Base-by-base conservation (phyloP, 164 flowering plant genomes). In the Vitis rotundifolia region DNA sequence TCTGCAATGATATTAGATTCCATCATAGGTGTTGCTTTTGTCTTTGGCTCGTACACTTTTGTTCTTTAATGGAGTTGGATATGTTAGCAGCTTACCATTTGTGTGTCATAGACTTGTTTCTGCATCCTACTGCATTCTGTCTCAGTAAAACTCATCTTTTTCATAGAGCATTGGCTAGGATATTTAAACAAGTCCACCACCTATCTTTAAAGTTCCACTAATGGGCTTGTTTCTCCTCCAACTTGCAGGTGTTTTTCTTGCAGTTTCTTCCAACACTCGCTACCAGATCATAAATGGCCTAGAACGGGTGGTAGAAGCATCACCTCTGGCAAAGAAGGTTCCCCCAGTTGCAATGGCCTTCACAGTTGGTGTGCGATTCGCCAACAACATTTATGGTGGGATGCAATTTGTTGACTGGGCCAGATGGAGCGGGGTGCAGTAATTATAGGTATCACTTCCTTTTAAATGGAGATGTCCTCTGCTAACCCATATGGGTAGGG, bases 381-480 rank as follows among this genome's bases (percentile, higher is more conserved):
- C 88, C 60, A 89, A 88, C 75, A 89, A 89, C 68, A 66, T 84
- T 14, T 89, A 88, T 66, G 94, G 90, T 49, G 94, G 94, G 54
- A 86, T 89, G 90, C 94, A 89, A 76, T 89, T 89, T 64, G 87
- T 89, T 10, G 94, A 89, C 67, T 89, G 91, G 94, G 94, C 94
- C 37, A 85, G 81, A 63, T 83, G 70, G 87, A 85, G 89, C 59
- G 94, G 91, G 49, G 89, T 87, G 61, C 94, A 89, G 60, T 89
- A 81, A 74, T 13, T 59, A 13, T 19, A 37, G 44, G 44, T 37
- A 6, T 37, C 0, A 3, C 44, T 0, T 37, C 44, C 5, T 0
- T 37, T 37, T 37, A 37, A 37, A 37, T 37, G 44, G 44, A 37
- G 44, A 6, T 37, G 44, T 37, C 44, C 44, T 3, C 44, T 37